A percentile compares a stretch with the other conserved stretches of the same genome.
phyloP scores from a whole-genome alignment of 2,329 filamentous ascomycete genomes.

The Aspergillus pseudotamarii region DNA sequence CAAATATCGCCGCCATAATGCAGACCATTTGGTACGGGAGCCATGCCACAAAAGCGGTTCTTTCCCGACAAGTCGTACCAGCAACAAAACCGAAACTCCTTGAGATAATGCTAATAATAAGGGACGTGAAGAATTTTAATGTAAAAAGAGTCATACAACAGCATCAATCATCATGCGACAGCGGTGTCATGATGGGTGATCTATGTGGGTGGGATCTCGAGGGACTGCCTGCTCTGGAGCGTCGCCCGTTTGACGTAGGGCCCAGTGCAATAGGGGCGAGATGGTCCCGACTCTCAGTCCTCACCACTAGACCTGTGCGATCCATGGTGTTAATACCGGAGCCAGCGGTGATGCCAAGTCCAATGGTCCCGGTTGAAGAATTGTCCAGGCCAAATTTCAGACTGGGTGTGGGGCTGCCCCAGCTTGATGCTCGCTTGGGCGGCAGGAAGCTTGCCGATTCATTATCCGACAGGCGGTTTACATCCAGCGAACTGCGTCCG shows the following conservation, averaged over 20 bases:
- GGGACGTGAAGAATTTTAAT: slow-evolving; percentile 12
- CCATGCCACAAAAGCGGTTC: not conserved
- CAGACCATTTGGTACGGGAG: not conserved
- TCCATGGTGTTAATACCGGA: slow-evolving; percentile 51
- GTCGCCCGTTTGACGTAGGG: slow-evolving; percentile 52
- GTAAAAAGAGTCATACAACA: slow-evolving; percentile 18
- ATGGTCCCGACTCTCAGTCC: slow-evolving; percentile 85
- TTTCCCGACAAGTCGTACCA: slow-evolving; percentile 3
- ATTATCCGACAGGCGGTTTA: slow-evolving; percentile 64
- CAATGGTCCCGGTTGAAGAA: slow-evolving; percentile 42
- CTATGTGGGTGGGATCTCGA: slow-evolving; percentile 46
- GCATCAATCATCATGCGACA: slow-evolving; percentile 36
- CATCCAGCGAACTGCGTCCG: slow-evolving; percentile 56
- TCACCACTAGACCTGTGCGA: slow-evolving; percentile 72
- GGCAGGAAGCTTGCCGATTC: slow-evolving; percentile 58
- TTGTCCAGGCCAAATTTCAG: slow-evolving; percentile 46
- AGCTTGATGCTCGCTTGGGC: slow-evolving; percentile 47
- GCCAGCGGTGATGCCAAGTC: slow-evolving; percentile 38
- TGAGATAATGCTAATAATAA: slow-evolving; percentile 25
- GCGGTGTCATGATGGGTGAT: slow-evolving; percentile 39
- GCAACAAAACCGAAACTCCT: slow-evolving; percentile 24
- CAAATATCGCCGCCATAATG: not conserved
- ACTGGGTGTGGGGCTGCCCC: slow-evolving; percentile 35
- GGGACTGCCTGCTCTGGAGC: slow-evolving; percentile 50
- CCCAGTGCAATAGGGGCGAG: slow-evolving; percentile 59